Percentiles rank a stretch among this genome's conserved stretches.
phyloP scores from a whole-genome alignment of 139 green algal genomes.

The Coccomyxa sp. region DNA sequence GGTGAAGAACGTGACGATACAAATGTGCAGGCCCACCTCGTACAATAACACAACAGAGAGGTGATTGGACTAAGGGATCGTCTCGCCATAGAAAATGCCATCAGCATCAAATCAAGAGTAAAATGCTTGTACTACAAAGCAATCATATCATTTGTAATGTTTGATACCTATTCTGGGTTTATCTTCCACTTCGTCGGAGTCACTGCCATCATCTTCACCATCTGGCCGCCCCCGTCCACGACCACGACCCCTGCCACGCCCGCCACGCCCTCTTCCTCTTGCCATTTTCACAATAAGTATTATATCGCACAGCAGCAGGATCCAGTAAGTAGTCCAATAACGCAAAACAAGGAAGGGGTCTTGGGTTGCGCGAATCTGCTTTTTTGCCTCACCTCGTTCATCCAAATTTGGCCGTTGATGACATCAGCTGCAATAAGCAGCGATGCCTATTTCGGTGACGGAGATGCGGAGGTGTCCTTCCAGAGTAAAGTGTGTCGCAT shows the following conservation, averaged over 20 bases:
- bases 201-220: not conserved
- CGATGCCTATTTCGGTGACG: no score
- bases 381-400: no score
- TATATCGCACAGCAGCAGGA: not conserved
- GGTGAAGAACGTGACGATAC: not conserved
- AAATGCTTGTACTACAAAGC: constrained; percentile 3
- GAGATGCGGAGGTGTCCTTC: no score
- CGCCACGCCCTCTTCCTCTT: constrained; percentile 9
- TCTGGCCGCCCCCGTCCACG: not conserved
- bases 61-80: not conserved
- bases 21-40: not conserved
- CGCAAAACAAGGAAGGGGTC: no score
- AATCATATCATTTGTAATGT: not conserved
- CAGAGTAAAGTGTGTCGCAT: no score
- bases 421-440: no score
- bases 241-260: constrained; percentile 13
- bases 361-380: no score
- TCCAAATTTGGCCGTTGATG: no score
- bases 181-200: constrained; percentile 18
- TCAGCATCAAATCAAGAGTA: not conserved
- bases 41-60: no score
- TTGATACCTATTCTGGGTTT: constrained; percentile 10
- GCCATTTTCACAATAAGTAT: not conserved
- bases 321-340: not conserved
- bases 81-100: not conserved